Evolutionary conservation across 2,329 filamentous ascomycete genomes (phyloP).

Genomic region (Fusarium oxysporum): DNA sequence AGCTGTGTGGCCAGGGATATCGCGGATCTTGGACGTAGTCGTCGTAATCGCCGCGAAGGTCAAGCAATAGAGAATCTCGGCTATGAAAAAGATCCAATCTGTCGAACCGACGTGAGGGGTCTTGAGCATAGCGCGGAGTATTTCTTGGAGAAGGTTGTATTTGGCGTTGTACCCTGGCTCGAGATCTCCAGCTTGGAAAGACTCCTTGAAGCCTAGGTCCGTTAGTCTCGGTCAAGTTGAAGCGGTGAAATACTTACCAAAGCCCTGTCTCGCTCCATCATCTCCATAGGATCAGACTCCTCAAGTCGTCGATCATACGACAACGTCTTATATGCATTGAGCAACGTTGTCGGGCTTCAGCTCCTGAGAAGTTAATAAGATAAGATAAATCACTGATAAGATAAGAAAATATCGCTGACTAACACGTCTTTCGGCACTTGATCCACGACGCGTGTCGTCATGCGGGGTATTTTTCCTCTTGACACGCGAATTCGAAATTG

Average conservation of each 20-base stretch:
- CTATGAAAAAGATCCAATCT: slow-evolving; percentile 43
- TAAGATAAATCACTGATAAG: too few species aligned
- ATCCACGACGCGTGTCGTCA: too few species aligned
- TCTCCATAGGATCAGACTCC: slow-evolving; percentile 26
- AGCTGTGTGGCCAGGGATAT: slow-evolving; percentile 42
- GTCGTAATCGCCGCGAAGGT: slow-evolving; percentile 24
- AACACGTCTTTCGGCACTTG: too few species aligned
- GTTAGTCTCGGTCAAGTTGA: background rate
- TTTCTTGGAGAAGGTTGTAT: slow-evolving; percentile 31
- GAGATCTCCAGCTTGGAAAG: slow-evolving; percentile 45
- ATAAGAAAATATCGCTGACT: too few species aligned
- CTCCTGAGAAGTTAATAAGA: too few species aligned
- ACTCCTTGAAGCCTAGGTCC: slow-evolving; percentile 39
- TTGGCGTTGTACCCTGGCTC: slow-evolving; percentile 41
- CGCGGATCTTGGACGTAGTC: slow-evolving; percentile 30
- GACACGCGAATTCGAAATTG: too few species aligned
- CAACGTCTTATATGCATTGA: background rate
- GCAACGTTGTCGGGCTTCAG: too few species aligned
- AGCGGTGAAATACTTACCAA: slow-evolving; percentile 17
- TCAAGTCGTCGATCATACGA: slow-evolving; percentile 13
- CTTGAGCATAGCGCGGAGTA: slow-evolving; percentile 33
- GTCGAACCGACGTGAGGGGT: slow-evolving; percentile 15
- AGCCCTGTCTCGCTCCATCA: slow-evolving; percentile 44
- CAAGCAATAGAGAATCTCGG: slow-evolving; percentile 40
- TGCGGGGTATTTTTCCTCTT: too few species aligned